These are phyloP conservation scores for Rostrohypoxylon terebratum DNA, from an alignment of 495 filamentous ascomycete genomes.

Conservation along the genomic window DNA sequence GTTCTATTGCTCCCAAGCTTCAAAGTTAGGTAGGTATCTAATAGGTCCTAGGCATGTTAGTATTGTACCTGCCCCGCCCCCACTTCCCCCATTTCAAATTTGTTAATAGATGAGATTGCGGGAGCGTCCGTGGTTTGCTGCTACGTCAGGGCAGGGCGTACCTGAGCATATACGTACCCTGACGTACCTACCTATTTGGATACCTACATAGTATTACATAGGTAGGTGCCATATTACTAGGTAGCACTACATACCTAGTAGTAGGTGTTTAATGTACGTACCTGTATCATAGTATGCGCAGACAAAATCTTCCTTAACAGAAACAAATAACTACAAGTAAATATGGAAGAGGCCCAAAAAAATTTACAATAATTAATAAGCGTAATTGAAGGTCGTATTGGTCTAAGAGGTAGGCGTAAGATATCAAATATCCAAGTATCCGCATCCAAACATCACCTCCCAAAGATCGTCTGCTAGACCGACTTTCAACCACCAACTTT, in stretches of 20 bases:
- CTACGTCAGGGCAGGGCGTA: not conserved
- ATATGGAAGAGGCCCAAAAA: no score
- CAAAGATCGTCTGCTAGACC: conserved; percentile 26
- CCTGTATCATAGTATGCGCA: no score
- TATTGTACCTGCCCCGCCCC: not conserved
- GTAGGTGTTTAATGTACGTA: no score
- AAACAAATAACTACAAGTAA: no score
- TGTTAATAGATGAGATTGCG: no score
- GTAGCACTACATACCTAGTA: no score
- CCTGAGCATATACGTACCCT: not conserved
- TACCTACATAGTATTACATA: no score
- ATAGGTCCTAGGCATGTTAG: no score
- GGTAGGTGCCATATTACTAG: no score
- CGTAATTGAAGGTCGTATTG: conserved; percentile 31
- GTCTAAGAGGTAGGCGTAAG: conserved; percentile 33
- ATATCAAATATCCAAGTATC: conserved; percentile 2
- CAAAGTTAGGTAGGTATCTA: not conserved
- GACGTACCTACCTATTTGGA: not conserved
- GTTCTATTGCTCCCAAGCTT: conserved; percentile 8
- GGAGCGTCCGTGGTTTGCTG: conserved; percentile 8
- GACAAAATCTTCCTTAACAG: no score
- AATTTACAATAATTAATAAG: conserved; percentile 24
- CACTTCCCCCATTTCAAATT: conserved; percentile 7
- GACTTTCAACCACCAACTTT: conserved; percentile 32
- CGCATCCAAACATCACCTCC: conserved; percentile 12